Percentiles rank a stretch among this genome's conserved stretches.
These are phyloP conservation scores for Mollisia scopiformis DNA, from an alignment of 2,329 filamentous ascomycete species.

Conservation along the genomic window DNA sequence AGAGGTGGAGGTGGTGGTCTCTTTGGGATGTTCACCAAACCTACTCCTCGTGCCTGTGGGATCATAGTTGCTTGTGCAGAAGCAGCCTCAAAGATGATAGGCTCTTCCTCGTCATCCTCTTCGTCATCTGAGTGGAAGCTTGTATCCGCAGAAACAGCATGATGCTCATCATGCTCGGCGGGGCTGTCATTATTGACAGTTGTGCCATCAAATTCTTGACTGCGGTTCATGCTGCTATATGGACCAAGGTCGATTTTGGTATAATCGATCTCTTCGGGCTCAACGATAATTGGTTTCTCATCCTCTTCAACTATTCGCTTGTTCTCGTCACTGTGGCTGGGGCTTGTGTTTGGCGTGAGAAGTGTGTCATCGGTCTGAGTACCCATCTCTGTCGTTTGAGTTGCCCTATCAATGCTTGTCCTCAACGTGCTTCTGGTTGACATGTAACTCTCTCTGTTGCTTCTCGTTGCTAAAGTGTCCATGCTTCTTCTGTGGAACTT, in stretches of 20 bases:
- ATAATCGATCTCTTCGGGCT: constrained; percentile 56
- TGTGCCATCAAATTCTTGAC: constrained; percentile 34
- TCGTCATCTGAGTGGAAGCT: constrained; percentile 50
- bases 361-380: constrained; percentile 61
- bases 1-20: constrained; percentile 72
- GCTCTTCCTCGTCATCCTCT: constrained; percentile 61
- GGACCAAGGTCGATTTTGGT: constrained; percentile 59
- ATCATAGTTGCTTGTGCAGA: constrained; percentile 59
- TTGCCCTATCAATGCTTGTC: constrained; percentile 60
- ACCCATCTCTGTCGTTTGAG: constrained; percentile 67
- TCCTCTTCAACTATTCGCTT: constrained; percentile 35
- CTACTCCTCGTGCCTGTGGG: constrained; percentile 63
- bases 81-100: constrained; percentile 70
- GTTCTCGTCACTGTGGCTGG: constrained; percentile 50
- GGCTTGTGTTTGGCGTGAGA: constrained; percentile 57
- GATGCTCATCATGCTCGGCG: constrained; percentile 28
- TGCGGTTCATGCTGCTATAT: constrained; percentile 31
- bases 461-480: constrained; percentile 64
- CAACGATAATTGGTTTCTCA: constrained; percentile 31
- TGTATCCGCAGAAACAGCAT: constrained; percentile 41
- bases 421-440: constrained; percentile 57
- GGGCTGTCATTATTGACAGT: constrained; percentile 37
- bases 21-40: constrained; percentile 84
- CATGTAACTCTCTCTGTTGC: constrained; percentile 76
- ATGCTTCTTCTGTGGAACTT: constrained; percentile 65